Evolutionary conservation across 495 filamentous ascomycete species (phyloP), one percentile per base, ranked within the genome.

Genomic region (Alectoria sarmentosa): DNA sequence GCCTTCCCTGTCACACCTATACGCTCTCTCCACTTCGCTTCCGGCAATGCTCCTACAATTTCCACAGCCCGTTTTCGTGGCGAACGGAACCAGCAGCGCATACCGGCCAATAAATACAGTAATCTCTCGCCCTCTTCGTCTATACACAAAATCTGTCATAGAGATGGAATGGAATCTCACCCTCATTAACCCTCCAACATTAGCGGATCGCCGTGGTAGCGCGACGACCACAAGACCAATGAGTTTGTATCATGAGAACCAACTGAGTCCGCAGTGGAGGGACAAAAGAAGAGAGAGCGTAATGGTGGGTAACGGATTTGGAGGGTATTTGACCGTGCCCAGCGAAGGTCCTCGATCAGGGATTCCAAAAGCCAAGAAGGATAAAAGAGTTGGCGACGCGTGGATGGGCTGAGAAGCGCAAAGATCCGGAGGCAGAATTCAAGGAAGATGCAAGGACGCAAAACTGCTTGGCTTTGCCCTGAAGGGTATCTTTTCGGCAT

Each of bases 151-250:
- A 76, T 88, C 90, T 34, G 80, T 91, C 26, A 87, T 92, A 65
- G 90, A 92, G 69, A 77, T 90, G 28, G 90, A 92, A 67, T 96
- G 92, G 92, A 88, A 89, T 66, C 88, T 92, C 71, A 88, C 85
- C 0, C 76, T 80, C 10, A 79, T 86, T 66, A 75, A 80, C 8
- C 84, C 83, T 4, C 72, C 77, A 7, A 72, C 71, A 0, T 59
- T 71, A 37, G 63, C 21, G 54, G 73, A 73, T 19, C 75, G 73
- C 9, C 70, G 71, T 4, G 74, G 72, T 39, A 64, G 77, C 48
- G 73, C 69, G 30, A 73, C 73, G 9, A 69, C 65, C 34, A 84
- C 80, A 3, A 76, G 83, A 21, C 85, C 85, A 0, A 73, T 85
- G 9, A 82, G 79, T 68, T 76, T 84, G 49, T 82, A 83, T 64